Base-by-base conservation (phyloP, 2,329 filamentous ascomycete genomes). In the Parastagonospora nodorum region DNA sequence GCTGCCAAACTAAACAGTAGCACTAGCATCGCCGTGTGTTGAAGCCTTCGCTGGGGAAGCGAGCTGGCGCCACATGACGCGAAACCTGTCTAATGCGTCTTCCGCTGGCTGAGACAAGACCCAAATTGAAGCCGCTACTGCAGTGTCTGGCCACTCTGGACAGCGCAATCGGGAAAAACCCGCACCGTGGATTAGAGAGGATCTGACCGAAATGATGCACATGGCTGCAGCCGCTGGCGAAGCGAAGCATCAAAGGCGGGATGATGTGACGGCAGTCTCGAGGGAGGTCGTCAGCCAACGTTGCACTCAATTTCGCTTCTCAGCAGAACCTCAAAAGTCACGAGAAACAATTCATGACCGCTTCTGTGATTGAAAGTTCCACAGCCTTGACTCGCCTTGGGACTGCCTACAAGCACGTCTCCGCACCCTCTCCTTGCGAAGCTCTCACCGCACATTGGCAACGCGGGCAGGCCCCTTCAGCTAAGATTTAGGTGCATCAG, bases 41-140 rank as follows among this genome's bases (percentile, higher is more conserved):
- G 28, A 16, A 19, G 30, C 10, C 41, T 50, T 51, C 47, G 51
- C 42, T 45, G 39, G 46, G 53, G 45, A 55, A 53, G 56, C 58
- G 47, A 53, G 51, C 48, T 50, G 46, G 53, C 63, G 60, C 51
- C 51, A 42, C 45, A 19, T 15, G 15, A 19, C 28, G 53, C 65
- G 10, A 56, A 71, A 66, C 32, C 61, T 52, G 43, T 61, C 53
- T 70, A 70, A 55, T 63, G 56, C 47, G 30, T n/a, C 39, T 41
- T 42, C 43, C 45, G 52, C 49, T 50, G 55, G 56, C 58, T 45
- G 35, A 41, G 49, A 36, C 51, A 42, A 45, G 54, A 35, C 59
- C 53, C 33, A 45, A 35, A 39, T 31, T 45, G 50, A 42, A 45
- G 41, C 38, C 45, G 40, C 39, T 50, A 39, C 47, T 46, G 33